Evolutionary conservation across 225 moss, liverwort and hornwort genomes (phyloP).

Genomic region (Polytrichum commune): DNA sequence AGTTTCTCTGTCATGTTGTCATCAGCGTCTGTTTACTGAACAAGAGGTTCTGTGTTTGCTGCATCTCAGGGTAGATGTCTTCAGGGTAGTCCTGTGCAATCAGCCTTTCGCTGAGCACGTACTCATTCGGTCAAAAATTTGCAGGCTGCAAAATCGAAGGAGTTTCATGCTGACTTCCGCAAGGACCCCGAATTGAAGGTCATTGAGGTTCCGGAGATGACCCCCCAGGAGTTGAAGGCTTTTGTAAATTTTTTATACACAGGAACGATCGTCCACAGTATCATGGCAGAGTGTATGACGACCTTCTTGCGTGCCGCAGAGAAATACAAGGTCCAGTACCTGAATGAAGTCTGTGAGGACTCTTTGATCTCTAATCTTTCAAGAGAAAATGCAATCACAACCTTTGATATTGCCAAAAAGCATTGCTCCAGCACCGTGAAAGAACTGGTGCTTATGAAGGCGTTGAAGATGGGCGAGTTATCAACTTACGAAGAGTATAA

Average conservation of each 20-base stretch:
- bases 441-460: conserved; percentile 54
- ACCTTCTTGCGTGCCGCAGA: conserved; percentile 62
- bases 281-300: conserved; percentile 51
- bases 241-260: conserved; percentile 50
- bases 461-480: conserved; percentile 58
- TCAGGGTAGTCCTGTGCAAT: conserved; percentile 4
- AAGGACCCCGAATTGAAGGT: conserved; percentile 54
- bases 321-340: conserved; percentile 56
- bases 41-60: background rate
- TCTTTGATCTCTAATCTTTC: conserved; percentile 49
- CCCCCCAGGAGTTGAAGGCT: conserved; percentile 41
- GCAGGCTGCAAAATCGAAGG: conserved; percentile 61
- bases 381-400: conserved; percentile 59
- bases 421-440: conserved; percentile 48
- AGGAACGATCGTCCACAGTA: conserved; percentile 39
- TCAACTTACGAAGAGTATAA: conserved; percentile 62
- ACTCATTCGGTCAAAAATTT: conserved; percentile 2
- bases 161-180: conserved; percentile 45
- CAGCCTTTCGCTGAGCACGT: background rate
- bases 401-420: conserved; percentile 55
- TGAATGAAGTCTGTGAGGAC: conserved; percentile 58
- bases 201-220: conserved; percentile 58
- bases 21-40: too few species aligned
- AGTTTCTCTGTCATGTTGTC: too few species aligned
- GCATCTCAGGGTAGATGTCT: conserved; percentile 2